Conservation (phyloP, 768 basidiomycete species). For the Termitomyces eurrhizus region DNA sequence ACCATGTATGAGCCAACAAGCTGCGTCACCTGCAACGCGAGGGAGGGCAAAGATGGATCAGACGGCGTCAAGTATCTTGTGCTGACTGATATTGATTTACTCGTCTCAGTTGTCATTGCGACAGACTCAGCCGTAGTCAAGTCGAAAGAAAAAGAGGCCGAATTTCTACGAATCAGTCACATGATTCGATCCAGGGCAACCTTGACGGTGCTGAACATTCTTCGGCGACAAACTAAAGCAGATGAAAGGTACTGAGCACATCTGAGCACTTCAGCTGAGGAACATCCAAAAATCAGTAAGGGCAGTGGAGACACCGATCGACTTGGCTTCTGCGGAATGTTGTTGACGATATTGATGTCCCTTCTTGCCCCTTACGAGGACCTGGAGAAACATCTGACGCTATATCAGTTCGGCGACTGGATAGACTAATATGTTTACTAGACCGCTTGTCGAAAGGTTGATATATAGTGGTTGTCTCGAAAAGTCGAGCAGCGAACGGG, state of each 20-base stretch:
- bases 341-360: background rate
- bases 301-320: background rate
- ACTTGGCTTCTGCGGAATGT: background rate
- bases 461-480: background rate
- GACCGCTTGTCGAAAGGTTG: background rate
- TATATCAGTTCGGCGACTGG: background rate
- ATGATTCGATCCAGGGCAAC: background rate
- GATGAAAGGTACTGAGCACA: no score
- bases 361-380: background rate
- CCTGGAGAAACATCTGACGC: no score
- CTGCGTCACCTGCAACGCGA: constrained; percentile 63
- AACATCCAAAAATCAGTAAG: background rate
- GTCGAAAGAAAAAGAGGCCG: background rate
- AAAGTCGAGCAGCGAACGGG: background rate
- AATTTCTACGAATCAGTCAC: constrained; percentile 1
- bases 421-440: background rate
- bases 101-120: constrained; percentile 14
- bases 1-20: constrained; percentile 78
- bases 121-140: constrained; percentile 8
- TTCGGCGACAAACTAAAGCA: background rate
- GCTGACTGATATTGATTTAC: constrained; percentile 26
- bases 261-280: background rate
- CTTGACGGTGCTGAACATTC: background rate
- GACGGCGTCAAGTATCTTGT: constrained; percentile 47
- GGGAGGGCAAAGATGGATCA: constrained; percentile 49